Evolutionary conservation across 306 rosid genomes (phyloP).

Genomic region (Alnus rubra): DNA sequence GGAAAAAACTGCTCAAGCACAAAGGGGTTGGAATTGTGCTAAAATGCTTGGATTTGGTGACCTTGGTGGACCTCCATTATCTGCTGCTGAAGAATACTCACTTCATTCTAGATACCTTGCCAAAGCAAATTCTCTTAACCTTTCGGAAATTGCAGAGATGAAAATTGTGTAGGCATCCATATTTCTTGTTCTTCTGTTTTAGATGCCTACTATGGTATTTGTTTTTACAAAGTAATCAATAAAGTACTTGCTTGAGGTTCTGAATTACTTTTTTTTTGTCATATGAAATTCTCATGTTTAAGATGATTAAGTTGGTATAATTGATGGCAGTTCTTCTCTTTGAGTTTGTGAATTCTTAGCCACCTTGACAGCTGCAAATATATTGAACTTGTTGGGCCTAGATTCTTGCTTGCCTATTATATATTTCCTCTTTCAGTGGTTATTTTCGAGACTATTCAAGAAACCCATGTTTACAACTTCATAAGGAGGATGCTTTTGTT

Average conservation of each 20-base stretch:
- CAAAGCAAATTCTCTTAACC: conserved; percentile 87
- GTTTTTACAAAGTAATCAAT: neutral
- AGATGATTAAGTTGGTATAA: conserved; percentile 18
- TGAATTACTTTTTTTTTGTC: neutral
- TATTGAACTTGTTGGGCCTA: conserved; percentile 10
- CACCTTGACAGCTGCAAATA: conserved; percentile 21
- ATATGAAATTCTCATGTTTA: conserved; percentile 13
- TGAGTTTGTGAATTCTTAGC: conserved; percentile 7
- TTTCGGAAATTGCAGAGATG: conserved; percentile 96
- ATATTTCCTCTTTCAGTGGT: conserved; percentile 5
- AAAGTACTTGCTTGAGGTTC: neutral
- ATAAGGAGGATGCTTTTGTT: neutral
- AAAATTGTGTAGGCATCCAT: conserved; percentile 73
- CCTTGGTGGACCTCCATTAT: conserved; percentile 75
- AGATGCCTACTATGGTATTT: conserved; percentile 9
- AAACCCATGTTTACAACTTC: neutral
- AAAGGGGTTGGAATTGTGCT: conserved; percentile 75
- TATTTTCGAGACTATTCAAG: conserved; percentile 1
- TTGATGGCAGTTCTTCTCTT: conserved; percentile 17
- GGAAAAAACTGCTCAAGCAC: conserved; percentile 96
- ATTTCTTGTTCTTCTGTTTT: conserved; percentile 21
- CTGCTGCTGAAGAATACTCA: conserved; percentile 92
- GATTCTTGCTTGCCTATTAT: conserved; percentile 1
- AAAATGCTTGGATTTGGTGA: conserved; percentile 90
- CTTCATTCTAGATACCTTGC: conserved; percentile 97